Evolutionary conservation across 2,329 filamentous ascomycete genomes (phyloP).

Genomic region (Kalmusia sp.): DNA sequence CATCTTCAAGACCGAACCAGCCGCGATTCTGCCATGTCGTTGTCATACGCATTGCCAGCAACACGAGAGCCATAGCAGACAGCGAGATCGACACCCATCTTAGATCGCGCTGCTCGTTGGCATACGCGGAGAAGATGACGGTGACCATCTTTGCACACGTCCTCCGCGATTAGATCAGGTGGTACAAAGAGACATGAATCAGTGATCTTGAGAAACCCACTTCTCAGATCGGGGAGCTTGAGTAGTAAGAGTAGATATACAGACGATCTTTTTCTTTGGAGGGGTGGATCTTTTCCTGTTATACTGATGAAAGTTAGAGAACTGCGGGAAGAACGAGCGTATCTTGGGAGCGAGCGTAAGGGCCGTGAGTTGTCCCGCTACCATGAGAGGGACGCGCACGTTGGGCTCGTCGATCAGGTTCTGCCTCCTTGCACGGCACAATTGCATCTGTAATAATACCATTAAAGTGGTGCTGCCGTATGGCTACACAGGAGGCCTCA

Average conservation of each 20-base stretch:
- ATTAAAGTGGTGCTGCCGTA: neutral
- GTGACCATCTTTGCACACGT: neutral
- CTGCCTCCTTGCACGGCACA: neutral
- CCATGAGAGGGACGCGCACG: neutral
- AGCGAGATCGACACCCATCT: constrained; percentile 29
- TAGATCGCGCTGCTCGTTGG: constrained; percentile 27
- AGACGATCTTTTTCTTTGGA: neutral
- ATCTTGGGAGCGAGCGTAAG: neutral
- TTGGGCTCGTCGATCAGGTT: neutral
- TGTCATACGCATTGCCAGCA: constrained; percentile 22
- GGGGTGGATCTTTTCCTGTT: neutral
- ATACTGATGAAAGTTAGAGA: neutral
- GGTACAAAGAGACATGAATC: neutral
- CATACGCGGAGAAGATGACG: constrained; percentile 29
- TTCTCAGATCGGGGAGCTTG: neutral
- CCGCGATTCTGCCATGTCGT: constrained; percentile 30
- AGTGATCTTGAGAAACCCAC: neutral
- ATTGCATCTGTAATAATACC: neutral
- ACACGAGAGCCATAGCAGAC: constrained; percentile 20
- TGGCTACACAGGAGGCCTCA: neutral
- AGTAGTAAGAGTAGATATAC: neutral
- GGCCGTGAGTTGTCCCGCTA: neutral
- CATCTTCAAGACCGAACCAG: constrained; percentile 34
- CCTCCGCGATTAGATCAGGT: neutral
- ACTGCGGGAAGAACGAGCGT: neutral